Percentiles rank a stretch among this genome's conserved stretches.
Conservation (phyloP, 163 green algal genomes). For the Prototheca wickerhamii region DNA sequence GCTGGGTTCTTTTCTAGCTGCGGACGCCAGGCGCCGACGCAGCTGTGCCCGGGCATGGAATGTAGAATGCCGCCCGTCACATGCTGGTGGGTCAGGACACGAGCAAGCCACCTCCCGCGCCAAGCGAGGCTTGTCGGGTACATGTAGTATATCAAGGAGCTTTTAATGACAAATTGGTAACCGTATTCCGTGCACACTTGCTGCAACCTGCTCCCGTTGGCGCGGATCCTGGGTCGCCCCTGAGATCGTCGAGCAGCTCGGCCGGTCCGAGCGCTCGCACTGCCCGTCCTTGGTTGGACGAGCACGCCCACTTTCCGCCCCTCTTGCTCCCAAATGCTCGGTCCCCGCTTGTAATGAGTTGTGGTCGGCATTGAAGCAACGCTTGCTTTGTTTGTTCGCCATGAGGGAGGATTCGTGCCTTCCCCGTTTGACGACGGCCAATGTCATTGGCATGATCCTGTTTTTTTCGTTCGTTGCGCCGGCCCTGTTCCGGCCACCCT, state of each 20-base stretch:
- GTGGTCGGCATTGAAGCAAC: neutral
- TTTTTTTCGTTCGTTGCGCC: conserved; percentile 8
- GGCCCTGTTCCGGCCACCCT: conserved; percentile 2
- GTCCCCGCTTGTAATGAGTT: neutral
- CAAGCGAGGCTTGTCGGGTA: too few species aligned
- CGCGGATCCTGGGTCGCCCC: too few species aligned
- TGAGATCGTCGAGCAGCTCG: neutral
- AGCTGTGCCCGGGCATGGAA: too few species aligned
- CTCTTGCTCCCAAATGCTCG: neutral
- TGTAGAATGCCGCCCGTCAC: too few species aligned
- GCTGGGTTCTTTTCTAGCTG: too few species aligned
- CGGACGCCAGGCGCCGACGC: too few species aligned
- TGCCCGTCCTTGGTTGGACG: neutral
- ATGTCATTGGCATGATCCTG: neutral
- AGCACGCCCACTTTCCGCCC: neutral
- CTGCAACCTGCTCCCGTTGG: too few species aligned
- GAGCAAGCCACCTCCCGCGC: too few species aligned
- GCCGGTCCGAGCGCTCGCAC: neutral
- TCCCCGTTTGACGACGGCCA: neutral
- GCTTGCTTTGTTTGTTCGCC: neutral
- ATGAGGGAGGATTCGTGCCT: neutral
- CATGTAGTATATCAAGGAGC: too few species aligned
- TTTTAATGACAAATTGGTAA: too few species aligned
- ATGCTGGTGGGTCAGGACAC: too few species aligned
- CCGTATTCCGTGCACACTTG: too few species aligned